Evolutionary conservation across 139 green algal genomes (phyloP).

Genomic region (Chlamydomonas incerta): DNA sequence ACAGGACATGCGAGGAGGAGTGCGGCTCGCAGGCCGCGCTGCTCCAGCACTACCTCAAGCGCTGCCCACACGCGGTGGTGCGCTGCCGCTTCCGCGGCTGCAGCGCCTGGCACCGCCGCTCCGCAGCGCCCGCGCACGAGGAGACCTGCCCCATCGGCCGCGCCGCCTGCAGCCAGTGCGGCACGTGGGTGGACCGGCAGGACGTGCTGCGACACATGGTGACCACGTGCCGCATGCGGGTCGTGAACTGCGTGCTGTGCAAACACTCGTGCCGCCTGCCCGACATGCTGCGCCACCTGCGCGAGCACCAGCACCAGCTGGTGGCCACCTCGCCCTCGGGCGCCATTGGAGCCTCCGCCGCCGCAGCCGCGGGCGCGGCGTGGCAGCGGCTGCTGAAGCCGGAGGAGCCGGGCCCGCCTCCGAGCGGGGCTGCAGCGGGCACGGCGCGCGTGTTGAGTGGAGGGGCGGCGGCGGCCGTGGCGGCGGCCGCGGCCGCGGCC

Average conservation of each 20-base stretch:
- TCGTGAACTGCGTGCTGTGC: slow-evolving; percentile 48
- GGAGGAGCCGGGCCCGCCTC: too few species aligned
- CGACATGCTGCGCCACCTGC: slow-evolving; percentile 44
- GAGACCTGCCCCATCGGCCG: slow-evolving; percentile 31
- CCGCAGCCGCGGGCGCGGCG: too few species aligned
- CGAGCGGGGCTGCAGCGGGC: too few species aligned
- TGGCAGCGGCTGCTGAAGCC: neutral
- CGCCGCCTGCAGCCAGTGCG: slow-evolving; percentile 15
- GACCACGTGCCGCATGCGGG: slow-evolving; percentile 21
- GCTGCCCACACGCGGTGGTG: slow-evolving; percentile 33
- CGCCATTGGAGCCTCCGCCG: neutral
- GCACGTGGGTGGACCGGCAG: slow-evolving; percentile 7
- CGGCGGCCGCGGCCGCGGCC: too few species aligned
- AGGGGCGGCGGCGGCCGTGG: too few species aligned
- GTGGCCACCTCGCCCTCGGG: neutral
- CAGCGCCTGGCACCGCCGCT: slow-evolving; percentile 2
- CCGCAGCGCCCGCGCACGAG: neutral
- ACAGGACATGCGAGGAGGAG: neutral
- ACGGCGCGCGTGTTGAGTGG: too few species aligned
- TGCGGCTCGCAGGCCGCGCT: slow-evolving; percentile 9
- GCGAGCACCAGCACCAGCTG: slow-evolving; percentile 23
- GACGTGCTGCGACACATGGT: slow-evolving; percentile 39
- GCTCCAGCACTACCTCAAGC: slow-evolving; percentile 20
- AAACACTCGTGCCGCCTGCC: slow-evolving; percentile 25
- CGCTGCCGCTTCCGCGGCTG: slow-evolving; percentile 42